Evolutionary conservation across 2,329 filamentous ascomycete genomes (phyloP).

Genomic region (Diaporthe aspalathi): DNA sequence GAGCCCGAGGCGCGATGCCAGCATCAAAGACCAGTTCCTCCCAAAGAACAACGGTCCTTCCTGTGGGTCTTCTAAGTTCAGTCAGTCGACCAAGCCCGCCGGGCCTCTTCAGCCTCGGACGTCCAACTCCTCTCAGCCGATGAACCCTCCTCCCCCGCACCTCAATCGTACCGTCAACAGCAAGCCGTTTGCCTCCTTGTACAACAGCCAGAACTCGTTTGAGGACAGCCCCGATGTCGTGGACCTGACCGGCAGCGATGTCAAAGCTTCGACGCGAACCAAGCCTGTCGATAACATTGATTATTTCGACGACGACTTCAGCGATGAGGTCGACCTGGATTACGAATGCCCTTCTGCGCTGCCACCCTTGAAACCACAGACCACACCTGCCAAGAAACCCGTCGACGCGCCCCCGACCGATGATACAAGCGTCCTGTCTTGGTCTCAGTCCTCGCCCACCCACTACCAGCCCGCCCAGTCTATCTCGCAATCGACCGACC

Average conservation of each 20-base stretch:
- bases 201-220: conserved; percentile 61
- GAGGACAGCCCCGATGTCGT: conserved; percentile 52
- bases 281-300: conserved; percentile 57
- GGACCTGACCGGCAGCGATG: conserved; percentile 49
- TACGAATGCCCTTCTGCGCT: conserved; percentile 70
- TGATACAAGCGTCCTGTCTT: conserved; percentile 63
- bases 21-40: conserved; percentile 65
- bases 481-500: conserved; percentile 32
- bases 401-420: conserved; percentile 42
- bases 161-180: conserved; percentile 38
- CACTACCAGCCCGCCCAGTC: conserved; percentile 55
- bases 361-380: conserved; percentile 47
- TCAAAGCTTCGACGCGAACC: conserved; percentile 43
- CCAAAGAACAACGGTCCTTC: conserved; percentile 52
- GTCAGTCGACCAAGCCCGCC: conserved; percentile 26
- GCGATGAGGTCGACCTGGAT: conserved; percentile 83
- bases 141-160: conserved; percentile 37
- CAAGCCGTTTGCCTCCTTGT: conserved; percentile 56
- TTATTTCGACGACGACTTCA: conserved; percentile 86
- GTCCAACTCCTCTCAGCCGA: conserved; percentile 48
- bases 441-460: conserved; percentile 75
- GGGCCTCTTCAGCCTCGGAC: conserved; percentile 50
- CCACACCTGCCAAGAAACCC: conserved; percentile 41
- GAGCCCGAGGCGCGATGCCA: conserved; percentile 53
- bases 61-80: conserved; percentile 41